Base-by-base conservation (phyloP, 495 filamentous ascomycete species). In the Bryoglossum gracile region DNA sequence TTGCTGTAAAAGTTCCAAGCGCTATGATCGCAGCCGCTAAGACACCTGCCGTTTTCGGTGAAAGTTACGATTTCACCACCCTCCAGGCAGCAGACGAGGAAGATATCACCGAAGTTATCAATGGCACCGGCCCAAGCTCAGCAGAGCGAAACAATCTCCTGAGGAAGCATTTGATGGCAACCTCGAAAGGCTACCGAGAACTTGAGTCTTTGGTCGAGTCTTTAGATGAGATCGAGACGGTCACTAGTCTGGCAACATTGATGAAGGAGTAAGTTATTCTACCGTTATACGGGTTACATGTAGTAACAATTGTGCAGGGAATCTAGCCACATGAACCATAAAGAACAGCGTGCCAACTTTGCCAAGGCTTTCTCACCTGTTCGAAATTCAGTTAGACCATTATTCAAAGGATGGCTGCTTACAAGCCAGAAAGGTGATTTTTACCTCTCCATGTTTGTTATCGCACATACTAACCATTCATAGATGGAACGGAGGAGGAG, bases 191-290 rank as follows among this genome's bases (percentile, higher is more conserved):
- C n/a, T 83, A 84, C 62, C 76, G 75, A 50, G 86, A 91, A 53
- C 73, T 94, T 28, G 83, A 90, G 63, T 70, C 73, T 42, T 67
- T 94, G 22, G 77, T 84, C 33, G 65, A 73, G 19, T 76, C 76
- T 2, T 72, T 94, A 46, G 77, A 84, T 58, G 64, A 76, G 3
- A 66, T 94, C 59, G 79, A 87, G 59, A 70, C 70, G 1, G 51
- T 72, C 16, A 68, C 67, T 8, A 72, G 70, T 3, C 55, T 75
- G 36, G 68, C 68, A 25, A 16, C 19, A 33, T 23, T 52, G 19
- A 19, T 53, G 37, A 18, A 42, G 4, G 53, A 60, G 57, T 60
- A 50, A 50, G 50, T 47, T 30, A 2, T 25, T 6, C 17, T 10
- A 16, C 32, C n/a, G 16, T 14, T 1, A 30, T 30, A 13, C 26